Percentiles rank a stretch among this genome's conserved stretches.
These are phyloP conservation scores for Pseudocercospora cruenta DNA, from an alignment of 2,329 filamentous ascomycete genomes.

Conservation along the genomic window DNA sequence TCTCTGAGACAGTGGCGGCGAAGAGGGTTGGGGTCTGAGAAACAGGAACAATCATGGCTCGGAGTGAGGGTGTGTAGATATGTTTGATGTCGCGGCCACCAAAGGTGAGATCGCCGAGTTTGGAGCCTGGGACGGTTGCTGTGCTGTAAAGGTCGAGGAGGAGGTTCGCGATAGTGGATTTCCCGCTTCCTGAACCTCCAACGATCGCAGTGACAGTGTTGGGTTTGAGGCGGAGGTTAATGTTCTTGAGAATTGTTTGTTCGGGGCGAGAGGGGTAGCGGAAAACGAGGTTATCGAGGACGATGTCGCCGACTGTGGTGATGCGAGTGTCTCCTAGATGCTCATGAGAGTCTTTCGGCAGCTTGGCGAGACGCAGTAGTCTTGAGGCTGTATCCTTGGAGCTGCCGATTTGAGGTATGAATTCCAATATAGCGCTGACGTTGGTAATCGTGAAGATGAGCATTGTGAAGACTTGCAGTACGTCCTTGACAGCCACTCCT, in stretches of 20 bases:
- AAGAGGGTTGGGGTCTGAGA: conserved; percentile 76
- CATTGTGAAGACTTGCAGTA: conserved; percentile 78
- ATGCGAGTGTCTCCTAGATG: conserved; percentile 53
- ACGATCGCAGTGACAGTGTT: conserved; percentile 77
- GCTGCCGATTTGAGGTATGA: conserved; percentile 78
- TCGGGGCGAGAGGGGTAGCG: conserved; percentile 66
- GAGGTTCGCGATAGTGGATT: conserved; percentile 79
- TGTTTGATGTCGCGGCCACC: conserved; percentile 59
- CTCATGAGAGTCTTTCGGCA: conserved; percentile 65
- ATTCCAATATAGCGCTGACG: conserved; percentile 68
- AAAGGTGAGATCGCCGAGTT: conserved; percentile 58
- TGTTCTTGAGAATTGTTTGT: conserved; percentile 59
- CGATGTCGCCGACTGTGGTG: conserved; percentile 55
- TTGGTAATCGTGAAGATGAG: conserved; percentile 82
- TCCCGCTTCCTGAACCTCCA: conserved; percentile 84
- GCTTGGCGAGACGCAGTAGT: conserved; percentile 69
- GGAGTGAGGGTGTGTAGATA: conserved; percentile 64
- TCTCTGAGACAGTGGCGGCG: conserved; percentile 73
- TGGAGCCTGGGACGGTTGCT: conserved; percentile 45
- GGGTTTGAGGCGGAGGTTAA: conserved; percentile 67
- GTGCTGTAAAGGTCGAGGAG: conserved; percentile 76
- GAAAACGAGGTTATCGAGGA: conserved; percentile 69
- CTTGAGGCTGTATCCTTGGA: conserved; percentile 73
- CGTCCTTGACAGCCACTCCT: conserved; percentile 56
- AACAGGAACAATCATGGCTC: conserved; percentile 67